Percentiles rank a stretch among this genome's conserved stretches.
Conservation (phyloP, 805 yeast genomes). For the Hanseniaspora occidentalis region DNA sequence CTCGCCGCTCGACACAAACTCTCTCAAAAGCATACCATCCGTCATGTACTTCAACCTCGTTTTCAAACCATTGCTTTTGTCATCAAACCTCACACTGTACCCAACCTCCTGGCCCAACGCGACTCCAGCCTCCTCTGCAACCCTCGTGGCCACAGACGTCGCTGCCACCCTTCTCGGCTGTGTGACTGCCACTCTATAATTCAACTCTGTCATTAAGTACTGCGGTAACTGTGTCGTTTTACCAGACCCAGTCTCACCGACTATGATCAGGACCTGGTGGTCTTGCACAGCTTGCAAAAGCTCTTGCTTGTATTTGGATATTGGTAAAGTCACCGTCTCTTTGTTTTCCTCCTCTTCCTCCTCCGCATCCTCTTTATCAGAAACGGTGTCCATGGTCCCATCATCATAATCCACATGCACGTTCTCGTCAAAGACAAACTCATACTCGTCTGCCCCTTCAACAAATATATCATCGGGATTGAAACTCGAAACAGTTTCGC, state of each 20-base stretch:
- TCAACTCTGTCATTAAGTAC: slow-evolving; percentile 69
- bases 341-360: slow-evolving; percentile 26
- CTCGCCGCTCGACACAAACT: slow-evolving; percentile 66
- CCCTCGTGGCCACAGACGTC: slow-evolving; percentile 78
- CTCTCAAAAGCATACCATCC: slow-evolving; percentile 89
- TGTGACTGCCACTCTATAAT: slow-evolving; percentile 68
- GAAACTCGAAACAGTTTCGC: neutral
- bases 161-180: slow-evolving; percentile 97
- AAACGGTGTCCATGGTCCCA: slow-evolving; percentile 14
- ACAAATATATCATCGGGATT: slow-evolving; percentile 18
- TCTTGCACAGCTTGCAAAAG: slow-evolving; percentile 46
- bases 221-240: slow-evolving; percentile 92
- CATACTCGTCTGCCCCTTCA: slow-evolving; percentile 35
- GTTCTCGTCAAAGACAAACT: slow-evolving; percentile 61
- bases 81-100: slow-evolving; percentile 80
- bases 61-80: slow-evolving; percentile 39
- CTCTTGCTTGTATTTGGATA: slow-evolving; percentile 46
- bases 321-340: slow-evolving; percentile 59
- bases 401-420: slow-evolving; percentile 44
- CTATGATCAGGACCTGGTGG: slow-evolving; percentile 61
- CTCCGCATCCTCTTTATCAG: slow-evolving; percentile 24
- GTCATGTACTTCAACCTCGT: slow-evolving; percentile 85
- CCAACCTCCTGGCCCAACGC: slow-evolving; percentile 84
- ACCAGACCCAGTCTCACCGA: slow-evolving; percentile 90
- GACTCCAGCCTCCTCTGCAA: slow-evolving; percentile 78